Percentiles rank a stretch among this genome's conserved stretches.
Evolutionary conservation across 768 basidiomycete species (phyloP).

Genomic region (Boletus bicolor): DNA sequence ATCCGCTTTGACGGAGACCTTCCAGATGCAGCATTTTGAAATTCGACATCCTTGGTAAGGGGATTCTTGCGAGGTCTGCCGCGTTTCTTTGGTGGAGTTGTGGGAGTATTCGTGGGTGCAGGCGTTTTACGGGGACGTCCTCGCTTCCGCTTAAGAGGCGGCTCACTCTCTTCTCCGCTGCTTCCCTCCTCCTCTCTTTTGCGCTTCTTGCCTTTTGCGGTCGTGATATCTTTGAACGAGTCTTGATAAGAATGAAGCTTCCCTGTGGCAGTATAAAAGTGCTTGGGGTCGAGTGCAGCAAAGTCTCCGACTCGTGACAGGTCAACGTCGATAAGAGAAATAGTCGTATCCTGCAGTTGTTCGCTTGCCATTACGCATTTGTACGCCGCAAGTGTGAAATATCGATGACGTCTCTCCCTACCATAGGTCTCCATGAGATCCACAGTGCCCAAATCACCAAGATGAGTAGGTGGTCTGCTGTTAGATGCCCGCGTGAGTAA

Average conservation of each 20-base stretch:
- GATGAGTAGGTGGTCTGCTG: slow-evolving; percentile 62
- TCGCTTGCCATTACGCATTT: slow-evolving; percentile 59
- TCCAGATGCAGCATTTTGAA: slow-evolving; percentile 2
- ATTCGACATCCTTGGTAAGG: slow-evolving; percentile 1
- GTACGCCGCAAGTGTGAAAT: slow-evolving; percentile 74
- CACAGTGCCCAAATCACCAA: slow-evolving; percentile 66
- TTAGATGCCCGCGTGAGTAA: slow-evolving; percentile 67
- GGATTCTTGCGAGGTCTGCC: slow-evolving; percentile 34
- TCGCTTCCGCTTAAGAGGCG: slow-evolving; percentile 40
- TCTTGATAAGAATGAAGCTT: slow-evolving; percentile 49
- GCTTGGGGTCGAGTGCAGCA: slow-evolving; percentile 35
- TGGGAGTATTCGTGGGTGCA: slow-evolving; percentile 1
- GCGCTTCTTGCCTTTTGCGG: slow-evolving; percentile 27
- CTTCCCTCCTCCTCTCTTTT: slow-evolving; percentile 28
- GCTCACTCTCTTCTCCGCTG: slow-evolving; percentile 19
- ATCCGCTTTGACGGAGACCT: neutral
- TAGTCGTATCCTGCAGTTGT: slow-evolving; percentile 52
- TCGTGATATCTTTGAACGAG: slow-evolving; percentile 38
- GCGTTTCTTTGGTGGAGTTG: slow-evolving; percentile 31
- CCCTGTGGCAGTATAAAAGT: slow-evolving; percentile 53
- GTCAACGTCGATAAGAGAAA: slow-evolving; percentile 45
- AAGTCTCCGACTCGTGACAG: slow-evolving; percentile 55
- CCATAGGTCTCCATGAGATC: slow-evolving; percentile 79
- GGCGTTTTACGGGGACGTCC: slow-evolving; percentile 52
- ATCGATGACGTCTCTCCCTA: slow-evolving; percentile 82